phyloP scores from a whole-genome alignment of 2,329 filamentous ascomycete species.

The Trichophyton verrucosum region DNA sequence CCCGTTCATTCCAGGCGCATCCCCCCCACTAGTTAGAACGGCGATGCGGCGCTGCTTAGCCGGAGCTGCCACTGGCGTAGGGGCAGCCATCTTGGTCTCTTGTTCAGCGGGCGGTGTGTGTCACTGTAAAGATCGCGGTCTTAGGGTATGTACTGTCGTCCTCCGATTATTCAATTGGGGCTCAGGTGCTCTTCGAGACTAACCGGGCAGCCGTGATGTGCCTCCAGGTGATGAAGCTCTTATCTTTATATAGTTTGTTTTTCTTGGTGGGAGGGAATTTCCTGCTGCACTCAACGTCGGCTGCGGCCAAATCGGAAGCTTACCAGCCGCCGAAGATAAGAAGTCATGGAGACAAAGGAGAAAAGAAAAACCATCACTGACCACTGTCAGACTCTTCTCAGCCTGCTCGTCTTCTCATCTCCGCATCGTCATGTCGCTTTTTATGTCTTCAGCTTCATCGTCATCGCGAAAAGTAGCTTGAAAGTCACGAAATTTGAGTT shows the following conservation, averaged over 20 bases:
- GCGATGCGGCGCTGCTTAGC: constrained; percentile 50
- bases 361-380: neutral
- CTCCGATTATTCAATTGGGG: too few species aligned
- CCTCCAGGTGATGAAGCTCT: neutral
- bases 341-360: too few species aligned
- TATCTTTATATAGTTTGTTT: neutral
- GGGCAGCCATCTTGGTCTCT: neutral
- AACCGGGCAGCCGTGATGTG: neutral
- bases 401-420: neutral
- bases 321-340: neutral
- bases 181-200: neutral
- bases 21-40: constrained; percentile 88
- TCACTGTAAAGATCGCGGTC: too few species aligned
- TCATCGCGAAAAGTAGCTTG: too few species aligned
- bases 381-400: neutral
- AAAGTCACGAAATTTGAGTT: too few species aligned
- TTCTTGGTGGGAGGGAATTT: neutral
- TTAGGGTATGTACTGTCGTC: too few species aligned
- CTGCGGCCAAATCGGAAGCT: neutral
- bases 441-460: too few species aligned
- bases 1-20: constrained; percentile 90
- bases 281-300: neutral
- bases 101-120: neutral
- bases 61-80: constrained; percentile 6
- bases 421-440: too few species aligned